Base-by-base conservation (phyloP, 2,329 filamentous ascomycete species). In the Cryoendolithus antarcticus region DNA sequence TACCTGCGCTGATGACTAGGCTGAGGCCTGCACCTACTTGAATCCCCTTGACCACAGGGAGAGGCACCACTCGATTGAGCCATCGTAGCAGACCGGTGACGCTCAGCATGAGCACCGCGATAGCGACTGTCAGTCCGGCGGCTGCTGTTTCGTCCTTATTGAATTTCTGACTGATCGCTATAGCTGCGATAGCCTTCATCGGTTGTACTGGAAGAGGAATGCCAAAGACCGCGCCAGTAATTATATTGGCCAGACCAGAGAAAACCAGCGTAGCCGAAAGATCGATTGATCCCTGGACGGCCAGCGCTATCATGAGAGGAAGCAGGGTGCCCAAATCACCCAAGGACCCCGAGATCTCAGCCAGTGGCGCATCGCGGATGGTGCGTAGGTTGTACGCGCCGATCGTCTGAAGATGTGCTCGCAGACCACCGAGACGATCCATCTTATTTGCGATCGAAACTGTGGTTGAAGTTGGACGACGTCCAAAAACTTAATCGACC, bases 191-290 rank as follows among this genome's bases (percentile, higher is more conserved):
- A 30, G 89, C 88, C 70, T 81, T 82, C 77, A 82, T 82, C 1
- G 88, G 88, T 63, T 95, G 88, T 0, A 95, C 86, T 0, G 88
- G 88, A 3, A 95, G 64, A 2, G 89, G 89, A 31, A 96, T 81
- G 5, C 89, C 89, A 53, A 95, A 96, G 27, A 80, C 62, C 2
- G 79, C 56, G 11, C 89, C 91, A 0, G 88, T 94, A 9, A 82
- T 53, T 40, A 95, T 75, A 54, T 96, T 96, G 60, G 82, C 89
- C 7, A 88, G 54, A 1, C 91, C 91, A 0, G 86, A 88, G 57
- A 94, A 91, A 4, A 96, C 75, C 1, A 96, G 72, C 0, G 89
- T 95, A 35, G 80, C 79, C 19, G 84, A 77, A 1, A 96, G 72
- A 13, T 84, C 80, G 51, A 96, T 83, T 6, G 83, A 88, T 28